Base-by-base conservation (phyloP, 2,329 filamentous ascomycete species). In the Calonectria hongkongensis region DNA sequence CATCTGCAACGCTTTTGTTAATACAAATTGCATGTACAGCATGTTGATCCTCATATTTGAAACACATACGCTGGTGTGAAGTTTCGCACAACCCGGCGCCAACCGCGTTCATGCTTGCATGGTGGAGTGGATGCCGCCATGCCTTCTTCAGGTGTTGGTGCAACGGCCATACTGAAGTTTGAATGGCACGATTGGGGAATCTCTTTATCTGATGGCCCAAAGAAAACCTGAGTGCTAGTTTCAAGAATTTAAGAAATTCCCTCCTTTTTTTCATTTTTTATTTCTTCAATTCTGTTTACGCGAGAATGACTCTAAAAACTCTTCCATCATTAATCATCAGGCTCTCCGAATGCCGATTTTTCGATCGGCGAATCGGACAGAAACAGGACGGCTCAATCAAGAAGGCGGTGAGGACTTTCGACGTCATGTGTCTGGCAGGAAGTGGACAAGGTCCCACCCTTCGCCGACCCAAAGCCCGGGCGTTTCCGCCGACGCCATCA, bases 1-100 rank as follows among this genome's bases (percentile, higher is more conserved):
- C 76, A 79, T 16, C 54, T 69, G n/a, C 15, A 27, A 27, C 6
- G 10, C 12, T 7, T 27, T 21, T 58, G 8, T 41, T 21, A 3
- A 41, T 1, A 21, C 30, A 33, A 5, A 5, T 5, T 5, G 9
- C 9, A 33, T 9, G 9, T 9, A 33, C 30, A 33, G 9, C 9
- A 33, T 9, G 30, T 33, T 33, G 30, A 33, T 13, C 2, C 10
- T 4, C 33, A 1, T 41, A 3, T 27, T 25, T 27, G 33, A 27
- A 27, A 58, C n/a, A 27, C 54, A 18, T 41, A 41, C 54, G 54
- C 54, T 27, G 33, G 33, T 4, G 33, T 58, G 41, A 58, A 58
- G 36, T 58, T 41, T 15, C 54, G 33, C 25, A 58, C 21, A 18
- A 58, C 27, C 2, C 33, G 33, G 13, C 54, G 54, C 54, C 54